These are phyloP conservation scores for Russula brevipes DNA, from an alignment of 768 basidiomycete genomes.

Conservation along the genomic window DNA sequence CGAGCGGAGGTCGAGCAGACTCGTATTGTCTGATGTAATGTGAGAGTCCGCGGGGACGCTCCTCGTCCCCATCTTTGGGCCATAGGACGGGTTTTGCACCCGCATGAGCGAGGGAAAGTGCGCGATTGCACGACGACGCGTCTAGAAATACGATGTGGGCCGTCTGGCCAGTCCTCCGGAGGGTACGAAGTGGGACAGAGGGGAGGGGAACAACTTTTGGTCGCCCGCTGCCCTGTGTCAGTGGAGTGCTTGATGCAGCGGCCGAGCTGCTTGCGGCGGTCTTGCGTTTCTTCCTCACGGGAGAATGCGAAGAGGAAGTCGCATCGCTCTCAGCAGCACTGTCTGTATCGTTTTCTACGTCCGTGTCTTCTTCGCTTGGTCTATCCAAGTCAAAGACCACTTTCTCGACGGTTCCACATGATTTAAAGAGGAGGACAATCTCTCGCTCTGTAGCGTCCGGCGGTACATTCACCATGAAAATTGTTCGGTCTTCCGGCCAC, in stretches of 20 bases:
- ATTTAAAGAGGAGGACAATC: conserved; percentile 68
- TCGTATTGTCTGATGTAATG: conserved; percentile 67
- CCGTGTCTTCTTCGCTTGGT: conserved; percentile 34
- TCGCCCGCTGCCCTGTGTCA: conserved; percentile 25
- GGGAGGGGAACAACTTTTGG: conserved; percentile 64
- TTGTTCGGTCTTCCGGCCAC: conserved; percentile 57
- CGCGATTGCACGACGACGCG: conserved; percentile 60
- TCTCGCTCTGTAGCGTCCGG: conserved; percentile 84
- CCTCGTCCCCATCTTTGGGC: conserved; percentile 44
- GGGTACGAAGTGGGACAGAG: conserved; percentile 43
- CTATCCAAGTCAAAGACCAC: conserved; percentile 58
- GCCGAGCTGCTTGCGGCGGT: conserved; percentile 12
- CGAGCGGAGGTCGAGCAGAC: conserved; percentile 69
- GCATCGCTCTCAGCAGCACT: conserved; percentile 30
- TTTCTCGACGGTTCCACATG: conserved; percentile 70
- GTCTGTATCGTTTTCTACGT: conserved; percentile 35
- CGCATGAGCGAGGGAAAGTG: conserved; percentile 40
- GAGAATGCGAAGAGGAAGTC: conserved; percentile 17
- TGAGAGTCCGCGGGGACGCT: conserved; percentile 60
- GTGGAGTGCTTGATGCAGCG: conserved; percentile 18
- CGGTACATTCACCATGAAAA: conserved; percentile 87
- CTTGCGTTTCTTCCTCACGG: conserved; percentile 35
- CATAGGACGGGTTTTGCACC: conserved; percentile 55
- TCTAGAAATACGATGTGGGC: conserved; percentile 76
- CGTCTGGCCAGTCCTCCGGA: conserved; percentile 57